Base-by-base conservation (phyloP, 2,329 filamentous ascomycete species). In the Corinectria fuckeliana region DNA sequence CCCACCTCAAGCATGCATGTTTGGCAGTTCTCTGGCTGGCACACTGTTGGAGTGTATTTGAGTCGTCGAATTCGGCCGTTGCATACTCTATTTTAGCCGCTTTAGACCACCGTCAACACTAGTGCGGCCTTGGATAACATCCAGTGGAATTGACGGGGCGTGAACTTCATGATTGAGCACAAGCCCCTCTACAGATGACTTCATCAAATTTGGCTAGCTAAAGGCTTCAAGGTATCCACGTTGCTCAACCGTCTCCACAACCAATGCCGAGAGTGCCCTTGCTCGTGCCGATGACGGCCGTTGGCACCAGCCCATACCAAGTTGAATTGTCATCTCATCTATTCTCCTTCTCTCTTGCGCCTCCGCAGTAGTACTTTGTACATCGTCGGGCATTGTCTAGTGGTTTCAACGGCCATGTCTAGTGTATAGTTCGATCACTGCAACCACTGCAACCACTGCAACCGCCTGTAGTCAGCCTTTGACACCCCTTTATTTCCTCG, bases 261-360 rank as follows among this genome's bases (percentile, higher is more conserved):
- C 8, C 23, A 51, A 55, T 42, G 44, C 60, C 28, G 41, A 56
- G 52, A 49, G 42, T 42, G 30, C 28, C 20, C 36, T 47, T 26
- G 52, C 16, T 44, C 26, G 23, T 54, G 53, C 63, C 63, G 60
- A 66, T 66, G 48, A 30, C 60, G 60, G 57, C 65, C 60, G 36
- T 63, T 18, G 21, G 48, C n/a, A 21, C 23, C 21, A 65, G 64
- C 64, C 64, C 58, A 60, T 62, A 53, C 34, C 13, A 36, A 21
- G 18, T 32, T 21, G 36, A 44, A 28, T 28, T n/a, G 8, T 26
- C 8, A 28, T 28, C 23, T n/a, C 14, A 21, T 21, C 20, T 10
- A 16, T 45, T 26, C 16, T 44, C 42, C 25, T 25, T 18, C 42
- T 6, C n/a, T n/a, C n/a, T n/a, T 18, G n/a, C 23, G 13, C n/a